Evolutionary conservation across 1,139 yeast species (phyloP).

Genomic region (Magnusiomyces paraingens): DNA sequence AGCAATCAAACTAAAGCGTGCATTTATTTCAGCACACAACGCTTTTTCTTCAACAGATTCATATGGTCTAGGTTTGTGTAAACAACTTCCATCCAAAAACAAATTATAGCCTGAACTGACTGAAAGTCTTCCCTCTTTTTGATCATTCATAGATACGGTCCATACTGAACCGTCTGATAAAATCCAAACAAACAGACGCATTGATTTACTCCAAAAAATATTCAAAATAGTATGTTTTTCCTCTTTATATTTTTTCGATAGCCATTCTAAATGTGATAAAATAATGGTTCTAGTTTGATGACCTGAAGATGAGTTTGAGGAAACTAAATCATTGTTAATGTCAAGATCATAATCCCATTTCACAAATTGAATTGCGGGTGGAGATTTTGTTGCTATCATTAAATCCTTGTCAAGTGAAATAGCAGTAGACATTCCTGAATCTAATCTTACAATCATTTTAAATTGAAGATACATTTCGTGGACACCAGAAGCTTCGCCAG

Average conservation of each 20-base stretch:
- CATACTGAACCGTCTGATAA: conserved; percentile 15
- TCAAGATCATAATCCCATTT: conserved; percentile 20
- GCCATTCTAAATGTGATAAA: conserved; percentile 27
- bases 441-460: conserved; percentile 26
- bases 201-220: conserved; percentile 14
- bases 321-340: neutral
- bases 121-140: conserved; percentile 15
- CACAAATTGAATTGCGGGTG: conserved; percentile 30
- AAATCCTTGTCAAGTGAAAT: conserved; percentile 29
- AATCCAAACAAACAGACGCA: conserved; percentile 16
- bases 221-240: neutral
- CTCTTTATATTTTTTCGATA: conserved; percentile 7
- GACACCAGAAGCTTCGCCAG: conserved; percentile 38
- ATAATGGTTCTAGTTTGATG: conserved; percentile 20
- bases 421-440: conserved; percentile 28
- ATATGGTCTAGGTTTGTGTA: conserved; percentile 20
- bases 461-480: conserved; percentile 31
- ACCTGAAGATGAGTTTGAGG: conserved; percentile 14
- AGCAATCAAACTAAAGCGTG: conserved; percentile 33
- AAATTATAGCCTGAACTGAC: conserved; percentile 4
- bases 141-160: conserved; percentile 20
- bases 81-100: conserved; percentile 20
- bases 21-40: conserved; percentile 29
- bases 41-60: conserved; percentile 22
- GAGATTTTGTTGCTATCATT: conserved; percentile 28